Percentiles rank a stretch among this genome's conserved stretches.
Evolutionary conservation across 257 asterid genomes (phyloP).

Genomic region (Solanum corneliomulleri): DNA sequence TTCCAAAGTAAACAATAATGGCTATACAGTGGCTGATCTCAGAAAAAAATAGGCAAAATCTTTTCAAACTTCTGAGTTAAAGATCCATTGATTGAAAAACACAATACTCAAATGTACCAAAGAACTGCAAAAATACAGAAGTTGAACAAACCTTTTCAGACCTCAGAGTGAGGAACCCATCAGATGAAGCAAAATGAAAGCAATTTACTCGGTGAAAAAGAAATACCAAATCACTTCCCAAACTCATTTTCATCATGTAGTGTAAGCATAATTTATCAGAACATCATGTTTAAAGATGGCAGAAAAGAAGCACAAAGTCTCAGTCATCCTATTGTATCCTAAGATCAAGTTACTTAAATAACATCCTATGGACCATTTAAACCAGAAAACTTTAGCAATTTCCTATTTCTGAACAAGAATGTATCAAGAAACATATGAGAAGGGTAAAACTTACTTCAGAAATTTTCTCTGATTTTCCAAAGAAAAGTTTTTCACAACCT

Average conservation of each 20-base stretch:
- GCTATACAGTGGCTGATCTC: background rate
- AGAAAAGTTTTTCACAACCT: conserved; percentile 61
- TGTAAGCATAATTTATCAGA: background rate
- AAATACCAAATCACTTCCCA: background rate
- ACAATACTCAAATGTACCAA: background rate
- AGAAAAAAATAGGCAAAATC: background rate
- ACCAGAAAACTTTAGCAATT: background rate
- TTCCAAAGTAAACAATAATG: background rate
- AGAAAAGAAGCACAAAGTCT: background rate
- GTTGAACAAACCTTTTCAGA: background rate
- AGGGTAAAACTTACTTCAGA: conserved; percentile 56
- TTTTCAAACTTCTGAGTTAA: background rate
- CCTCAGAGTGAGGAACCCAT: background rate
- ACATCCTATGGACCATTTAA: background rate
- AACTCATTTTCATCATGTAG: background rate
- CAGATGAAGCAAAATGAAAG: background rate
- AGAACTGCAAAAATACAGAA: background rate
- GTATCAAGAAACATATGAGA: background rate
- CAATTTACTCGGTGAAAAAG: background rate
- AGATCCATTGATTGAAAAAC: background rate
- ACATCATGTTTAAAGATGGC: background rate
- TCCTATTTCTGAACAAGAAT: background rate
- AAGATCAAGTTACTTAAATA: background rate
- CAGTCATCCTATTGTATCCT: background rate
- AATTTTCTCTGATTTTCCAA: conserved; percentile 72